Conservation (phyloP, 2,329 filamentous ascomycete species). For the Diaporthe vexans region DNA sequence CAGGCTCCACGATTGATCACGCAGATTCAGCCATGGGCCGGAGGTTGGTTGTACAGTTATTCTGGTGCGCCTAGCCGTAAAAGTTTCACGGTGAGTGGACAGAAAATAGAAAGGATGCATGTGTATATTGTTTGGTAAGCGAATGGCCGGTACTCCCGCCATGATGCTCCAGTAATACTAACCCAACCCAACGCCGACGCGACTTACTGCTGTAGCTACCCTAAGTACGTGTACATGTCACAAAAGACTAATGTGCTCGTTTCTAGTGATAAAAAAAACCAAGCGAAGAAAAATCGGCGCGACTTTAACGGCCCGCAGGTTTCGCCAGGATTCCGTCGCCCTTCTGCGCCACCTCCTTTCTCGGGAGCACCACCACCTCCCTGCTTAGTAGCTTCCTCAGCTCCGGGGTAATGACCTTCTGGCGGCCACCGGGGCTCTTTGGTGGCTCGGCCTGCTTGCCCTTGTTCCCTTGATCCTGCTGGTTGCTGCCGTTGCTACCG, state of each 20-base stretch:
- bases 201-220: slow-evolving; percentile 11
- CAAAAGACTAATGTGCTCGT: slow-evolving; percentile 1
- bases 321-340: slow-evolving; percentile 44
- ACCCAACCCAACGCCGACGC: slow-evolving; percentile 3
- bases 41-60: not conserved
- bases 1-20: not conserved
- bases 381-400: slow-evolving; percentile 66
- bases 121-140: not conserved
- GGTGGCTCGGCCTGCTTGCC: slow-evolving; percentile 45
- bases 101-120: not conserved
- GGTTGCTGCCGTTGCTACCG: slow-evolving; percentile 11
- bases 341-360: slow-evolving; percentile 48
- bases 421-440: slow-evolving; percentile 42
- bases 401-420: slow-evolving; percentile 70
- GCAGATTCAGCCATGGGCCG: not conserved
- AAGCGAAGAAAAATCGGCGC: not conserved
- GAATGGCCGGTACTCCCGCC: not conserved
- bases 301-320: not conserved
- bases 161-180: slow-evolving; percentile 8
- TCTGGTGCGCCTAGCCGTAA: no score
- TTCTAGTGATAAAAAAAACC: not conserved
- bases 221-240: slow-evolving; percentile 13
- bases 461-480: slow-evolving; percentile 20
- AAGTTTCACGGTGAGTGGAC: not conserved
- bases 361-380: slow-evolving; percentile 60